These are phyloP conservation scores for Cetraspora pellucida DNA, from an alignment of 192 early-diverging fungal species.

Conservation along the genomic window DNA sequence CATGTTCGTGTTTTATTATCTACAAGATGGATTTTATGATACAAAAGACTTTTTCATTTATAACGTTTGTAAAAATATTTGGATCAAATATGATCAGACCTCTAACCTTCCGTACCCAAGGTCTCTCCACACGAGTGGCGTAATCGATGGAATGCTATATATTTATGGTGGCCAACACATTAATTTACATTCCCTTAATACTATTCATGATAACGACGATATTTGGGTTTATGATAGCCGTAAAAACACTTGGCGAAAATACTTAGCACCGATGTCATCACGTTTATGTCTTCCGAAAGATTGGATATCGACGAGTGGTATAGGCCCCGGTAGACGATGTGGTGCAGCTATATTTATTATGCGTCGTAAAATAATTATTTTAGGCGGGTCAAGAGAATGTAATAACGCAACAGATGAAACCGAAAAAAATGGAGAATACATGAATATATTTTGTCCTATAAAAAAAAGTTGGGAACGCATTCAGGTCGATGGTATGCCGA, in stretches of 20 bases:
- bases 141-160: neutral
- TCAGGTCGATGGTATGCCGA: neutral
- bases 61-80: neutral
- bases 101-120: constrained; percentile 10
- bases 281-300: neutral
- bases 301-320: neutral
- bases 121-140: neutral
- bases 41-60: constrained; percentile 15
- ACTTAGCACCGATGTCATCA: neutral
- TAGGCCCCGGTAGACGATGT: neutral
- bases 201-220: constrained; percentile 13
- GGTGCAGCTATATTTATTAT: constrained; percentile 11
- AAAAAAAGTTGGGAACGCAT: constrained; percentile 4
- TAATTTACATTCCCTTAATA: neutral
- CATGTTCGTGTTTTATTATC: neutral
- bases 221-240: neutral
- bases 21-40: constrained; percentile 1
- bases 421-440: neutral
- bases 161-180: constrained; percentile 22
- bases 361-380: neutral
- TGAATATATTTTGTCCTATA: neutral
- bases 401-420: neutral
- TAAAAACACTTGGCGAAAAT: constrained; percentile 6
- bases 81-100: neutral
- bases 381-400: neutral